A percentile compares a stretch with the other conserved stretches of the same genome.
phyloP scores from a whole-genome alignment of 1,284 basidiomycete species.

The Malassezia obtusa region DNA sequence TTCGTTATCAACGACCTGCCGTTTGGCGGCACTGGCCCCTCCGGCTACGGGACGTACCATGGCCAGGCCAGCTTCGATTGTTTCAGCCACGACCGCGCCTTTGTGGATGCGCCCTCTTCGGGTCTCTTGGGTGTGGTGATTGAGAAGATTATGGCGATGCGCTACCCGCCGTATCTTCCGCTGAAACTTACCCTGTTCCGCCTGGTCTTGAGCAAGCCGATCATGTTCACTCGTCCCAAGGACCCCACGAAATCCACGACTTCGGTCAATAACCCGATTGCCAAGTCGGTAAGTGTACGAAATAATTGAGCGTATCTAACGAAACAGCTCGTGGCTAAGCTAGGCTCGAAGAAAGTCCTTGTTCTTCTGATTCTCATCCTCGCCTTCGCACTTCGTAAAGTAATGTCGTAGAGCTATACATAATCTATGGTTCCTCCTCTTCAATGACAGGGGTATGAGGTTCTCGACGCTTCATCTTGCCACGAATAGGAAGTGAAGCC shows the following conservation, averaged over 20 bases:
- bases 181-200: constrained; percentile 31
- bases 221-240: constrained; percentile 27
- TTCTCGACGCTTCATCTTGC: constrained; percentile 1
- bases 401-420: neutral
- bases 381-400: too few relatives aligned
- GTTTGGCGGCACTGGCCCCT: constrained; percentile 51
- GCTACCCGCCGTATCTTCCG: constrained; percentile 49
- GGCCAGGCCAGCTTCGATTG: constrained; percentile 52
- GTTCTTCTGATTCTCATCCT: neutral
- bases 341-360: neutral
- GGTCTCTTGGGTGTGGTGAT: constrained; percentile 42
- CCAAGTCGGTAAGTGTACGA: constrained; percentile 3
- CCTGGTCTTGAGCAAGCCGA: constrained; percentile 18
- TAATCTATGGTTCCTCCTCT: constrained; percentile 5
- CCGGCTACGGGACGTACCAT: constrained; percentile 52
- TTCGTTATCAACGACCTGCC: constrained; percentile 56
- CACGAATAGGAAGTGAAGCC: neutral
- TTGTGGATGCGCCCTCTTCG: constrained; percentile 50
- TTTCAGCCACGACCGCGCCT: constrained; percentile 53
- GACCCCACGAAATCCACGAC: constrained; percentile 31
- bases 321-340: neutral
- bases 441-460: constrained; percentile 5
- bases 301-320: neutral
- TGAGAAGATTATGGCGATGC: constrained; percentile 42
- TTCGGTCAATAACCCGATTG: constrained; percentile 13